These are phyloP conservation scores for Epichloe elymi DNA, from an alignment of 2,329 filamentous ascomycete species.

Conservation along the genomic window DNA sequence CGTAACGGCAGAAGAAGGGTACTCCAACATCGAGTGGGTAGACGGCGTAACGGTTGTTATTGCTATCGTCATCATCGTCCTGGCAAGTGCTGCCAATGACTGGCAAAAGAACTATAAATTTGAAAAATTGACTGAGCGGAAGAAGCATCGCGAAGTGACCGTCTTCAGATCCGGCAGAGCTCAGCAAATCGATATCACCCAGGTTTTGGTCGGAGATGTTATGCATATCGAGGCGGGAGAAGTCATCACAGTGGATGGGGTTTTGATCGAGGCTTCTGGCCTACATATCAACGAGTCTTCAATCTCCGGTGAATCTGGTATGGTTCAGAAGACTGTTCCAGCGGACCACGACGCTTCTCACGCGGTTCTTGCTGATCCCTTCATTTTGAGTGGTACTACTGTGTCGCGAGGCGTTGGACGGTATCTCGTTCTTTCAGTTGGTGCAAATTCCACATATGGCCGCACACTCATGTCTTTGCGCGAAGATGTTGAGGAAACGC, in stretches of 20 bases:
- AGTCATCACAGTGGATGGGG: constrained; percentile 55
- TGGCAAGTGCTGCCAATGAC: constrained; percentile 67
- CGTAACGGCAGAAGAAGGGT: constrained; percentile 36
- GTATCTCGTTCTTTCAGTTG: constrained; percentile 63
- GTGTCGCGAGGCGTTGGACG: constrained; percentile 63
- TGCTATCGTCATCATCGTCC: constrained; percentile 62
- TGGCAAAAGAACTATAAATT: constrained; percentile 76
- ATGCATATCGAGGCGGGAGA: constrained; percentile 62
- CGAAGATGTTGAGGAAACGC: constrained; percentile 65
- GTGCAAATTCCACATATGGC: constrained; percentile 61
- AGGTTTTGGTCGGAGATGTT: constrained; percentile 62
- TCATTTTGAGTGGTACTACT: constrained; percentile 69
- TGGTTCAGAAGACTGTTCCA: constrained; percentile 49
- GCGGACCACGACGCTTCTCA: constrained; percentile 48
- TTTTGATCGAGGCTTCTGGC: constrained; percentile 43
- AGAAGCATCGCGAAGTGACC: constrained; percentile 62
- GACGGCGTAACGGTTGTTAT: constrained; percentile 70
- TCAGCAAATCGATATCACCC: constrained; percentile 54
- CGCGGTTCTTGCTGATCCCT: constrained; percentile 49
- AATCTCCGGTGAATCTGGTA: constrained; percentile 62
- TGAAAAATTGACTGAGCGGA: constrained; percentile 67
- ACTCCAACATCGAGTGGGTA: constrained; percentile 60
- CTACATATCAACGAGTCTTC: constrained; percentile 61
- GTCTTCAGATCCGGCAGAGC: constrained; percentile 63
- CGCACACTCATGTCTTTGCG: constrained; percentile 68